Evolutionary conservation across 352 stramenopile genomes (phyloP).

Genomic region (Pythium rhizo-oryzae): DNA sequence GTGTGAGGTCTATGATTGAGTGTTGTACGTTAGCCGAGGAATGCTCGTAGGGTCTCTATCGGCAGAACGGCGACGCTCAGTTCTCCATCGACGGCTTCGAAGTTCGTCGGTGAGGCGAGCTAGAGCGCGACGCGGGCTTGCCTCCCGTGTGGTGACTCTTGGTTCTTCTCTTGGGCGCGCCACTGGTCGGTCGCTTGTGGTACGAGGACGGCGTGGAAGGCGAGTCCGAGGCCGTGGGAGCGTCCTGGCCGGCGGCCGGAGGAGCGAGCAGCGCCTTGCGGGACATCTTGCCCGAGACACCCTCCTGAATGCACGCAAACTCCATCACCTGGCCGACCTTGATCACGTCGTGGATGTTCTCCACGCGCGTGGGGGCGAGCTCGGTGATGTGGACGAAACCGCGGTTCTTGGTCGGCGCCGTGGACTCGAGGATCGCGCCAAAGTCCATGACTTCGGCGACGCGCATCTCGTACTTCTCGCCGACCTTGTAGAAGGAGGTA

Average conservation of each 20-base stretch:
- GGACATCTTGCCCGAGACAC: conserved; percentile 83
- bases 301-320: conserved; percentile 79
- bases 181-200: conserved; percentile 25
- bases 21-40: not conserved
- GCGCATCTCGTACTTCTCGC: conserved; percentile 90
- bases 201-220: conserved; percentile 9
- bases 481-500: conserved; percentile 83
- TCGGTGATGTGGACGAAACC: conserved; percentile 96
- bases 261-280: conserved; percentile 54
- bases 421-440: conserved; percentile 90
- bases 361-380: conserved; percentile 68
- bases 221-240: not conserved
- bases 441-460: conserved; percentile 96
- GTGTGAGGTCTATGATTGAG: conserved; percentile 13
- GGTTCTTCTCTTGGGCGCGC: conserved; percentile 26
- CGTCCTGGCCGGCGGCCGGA: not conserved
- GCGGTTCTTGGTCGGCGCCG: conserved; percentile 70
- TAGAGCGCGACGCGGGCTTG: not conserved
- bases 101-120: conserved; percentile 15
- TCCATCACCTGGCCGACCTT: conserved; percentile 77
- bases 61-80: not conserved
- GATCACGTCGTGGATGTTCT: conserved; percentile 64
- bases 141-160: conserved; percentile 2
- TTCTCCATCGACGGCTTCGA: conserved; percentile 11
- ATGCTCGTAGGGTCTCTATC: not conserved